Conservation (phyloP, 1,284 basidiomycete genomes). For the Cutaneotrichosporon cyanovorans region DNA sequence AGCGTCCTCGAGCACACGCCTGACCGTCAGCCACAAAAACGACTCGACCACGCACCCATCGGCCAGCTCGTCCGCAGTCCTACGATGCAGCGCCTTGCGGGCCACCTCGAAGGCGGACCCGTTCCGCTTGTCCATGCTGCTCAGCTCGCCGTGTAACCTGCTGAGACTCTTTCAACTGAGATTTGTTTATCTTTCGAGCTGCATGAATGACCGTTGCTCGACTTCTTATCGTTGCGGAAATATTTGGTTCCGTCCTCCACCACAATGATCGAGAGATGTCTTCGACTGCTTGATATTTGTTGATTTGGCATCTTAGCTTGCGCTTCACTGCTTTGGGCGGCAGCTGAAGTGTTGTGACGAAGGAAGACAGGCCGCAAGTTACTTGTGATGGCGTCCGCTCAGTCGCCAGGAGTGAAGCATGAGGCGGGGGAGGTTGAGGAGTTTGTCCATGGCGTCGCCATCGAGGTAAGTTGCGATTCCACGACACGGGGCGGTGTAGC, state of each 20-base stretch:
- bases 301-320: too few species aligned
- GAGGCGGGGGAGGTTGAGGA: constrained; percentile 39
- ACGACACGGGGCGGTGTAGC: too few species aligned
- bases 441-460: constrained; percentile 68
- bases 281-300: too few species aligned
- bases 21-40: background rate
- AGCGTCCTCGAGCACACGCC: background rate
- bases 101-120: constrained; percentile 11
- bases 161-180: too few species aligned
- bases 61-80: constrained; percentile 12
- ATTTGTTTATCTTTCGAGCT: too few species aligned
- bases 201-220: too few species aligned
- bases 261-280: background rate
- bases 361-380: too few species aligned
- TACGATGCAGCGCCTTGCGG: constrained; percentile 23
- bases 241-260: constrained; percentile 6
- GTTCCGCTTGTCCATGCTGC: constrained; percentile 7
- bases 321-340: too few species aligned
- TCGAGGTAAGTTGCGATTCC: constrained; percentile 46
- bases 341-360: too few species aligned
- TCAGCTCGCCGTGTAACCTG: background rate
- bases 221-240: background rate
- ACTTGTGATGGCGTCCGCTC: too few species aligned
- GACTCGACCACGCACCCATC: constrained; percentile 15
- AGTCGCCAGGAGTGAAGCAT: background rate